These are phyloP conservation scores for Diphasiastrum complanatum DNA, from an alignment of 83 land plant species.

Conservation along the genomic window DNA sequence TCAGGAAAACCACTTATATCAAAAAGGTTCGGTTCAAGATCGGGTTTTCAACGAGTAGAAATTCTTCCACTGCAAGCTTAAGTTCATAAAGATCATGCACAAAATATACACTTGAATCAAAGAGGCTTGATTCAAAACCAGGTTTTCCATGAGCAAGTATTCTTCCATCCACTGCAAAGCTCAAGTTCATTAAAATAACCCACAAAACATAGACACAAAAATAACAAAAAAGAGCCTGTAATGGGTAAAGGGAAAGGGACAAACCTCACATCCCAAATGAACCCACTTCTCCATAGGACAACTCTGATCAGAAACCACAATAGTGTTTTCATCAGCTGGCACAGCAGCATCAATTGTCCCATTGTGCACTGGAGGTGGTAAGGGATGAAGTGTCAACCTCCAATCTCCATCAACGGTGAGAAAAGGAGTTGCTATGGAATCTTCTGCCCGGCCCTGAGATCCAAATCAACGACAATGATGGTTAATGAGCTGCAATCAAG, in stretches of 20 bases:
- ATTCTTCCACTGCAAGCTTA: no score
- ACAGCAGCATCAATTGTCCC: conserved; percentile 18
- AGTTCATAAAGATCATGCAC: no score
- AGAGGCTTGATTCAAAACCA: no score
- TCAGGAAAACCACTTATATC: no score
- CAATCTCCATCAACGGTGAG: conserved; percentile 47
- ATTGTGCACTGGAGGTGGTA: conserved; percentile 26
- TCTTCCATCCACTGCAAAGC: no score
- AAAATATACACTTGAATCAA: no score
- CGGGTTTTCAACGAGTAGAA: no score
- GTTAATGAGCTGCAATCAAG: neutral
- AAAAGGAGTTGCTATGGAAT: conserved; percentile 40
- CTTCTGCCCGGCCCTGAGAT: conserved; percentile 9
- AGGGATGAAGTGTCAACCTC: conserved; percentile 45
- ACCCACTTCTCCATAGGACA: conserved; percentile 76
- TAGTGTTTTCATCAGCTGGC: conserved; percentile 12
- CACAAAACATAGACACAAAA: neutral
- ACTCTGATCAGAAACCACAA: conserved; percentile 35
- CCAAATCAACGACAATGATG: neutral
- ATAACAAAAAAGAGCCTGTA: neutral
- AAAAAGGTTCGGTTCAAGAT: no score
- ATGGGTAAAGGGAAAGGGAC: neutral
- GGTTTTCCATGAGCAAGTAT: no score
- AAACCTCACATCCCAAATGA: conserved; percentile 88
- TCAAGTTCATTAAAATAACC: neutral